A percentile compares a stretch with the other conserved stretches of the same genome.
Conservation (phyloP, 192 early-diverging fungal species). For the Diversispora eburnea region DNA sequence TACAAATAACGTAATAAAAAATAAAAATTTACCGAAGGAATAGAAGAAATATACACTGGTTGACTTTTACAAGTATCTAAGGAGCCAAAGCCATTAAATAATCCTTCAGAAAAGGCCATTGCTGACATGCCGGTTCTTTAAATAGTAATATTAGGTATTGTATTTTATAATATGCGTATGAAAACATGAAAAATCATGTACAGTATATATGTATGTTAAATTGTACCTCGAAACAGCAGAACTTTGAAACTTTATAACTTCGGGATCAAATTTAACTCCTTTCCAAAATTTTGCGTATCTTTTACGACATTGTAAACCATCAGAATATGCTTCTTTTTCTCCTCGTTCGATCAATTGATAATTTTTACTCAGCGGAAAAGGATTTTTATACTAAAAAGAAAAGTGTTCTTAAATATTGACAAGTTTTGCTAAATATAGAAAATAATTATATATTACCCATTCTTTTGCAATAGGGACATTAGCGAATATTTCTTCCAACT, state of each 20-base stretch:
- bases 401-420: not conserved
- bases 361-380: too few relatives aligned
- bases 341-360: too few relatives aligned
- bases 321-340: too few relatives aligned
- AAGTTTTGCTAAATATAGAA: not conserved
- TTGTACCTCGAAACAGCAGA: not conserved
- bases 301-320: not conserved
- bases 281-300: too few relatives aligned
- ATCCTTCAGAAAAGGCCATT: not conserved
- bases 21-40: not conserved
- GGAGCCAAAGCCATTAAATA: not conserved
- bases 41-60: constrained; percentile 2
- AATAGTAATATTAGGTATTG: not conserved
- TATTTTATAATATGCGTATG: not conserved
- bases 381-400: constrained; percentile 3
- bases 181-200: not conserved
- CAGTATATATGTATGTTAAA: not conserved
- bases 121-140: not conserved
- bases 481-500: not conserved
- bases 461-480: not conserved
- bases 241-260: too few relatives aligned
- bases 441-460: not conserved
- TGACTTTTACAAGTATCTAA: not conserved
- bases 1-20: not conserved
- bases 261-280: too few relatives aligned